Evolutionary conservation across 2,329 filamentous ascomycete genomes (phyloP).

Genomic region (Colletotrichum paranaense): DNA sequence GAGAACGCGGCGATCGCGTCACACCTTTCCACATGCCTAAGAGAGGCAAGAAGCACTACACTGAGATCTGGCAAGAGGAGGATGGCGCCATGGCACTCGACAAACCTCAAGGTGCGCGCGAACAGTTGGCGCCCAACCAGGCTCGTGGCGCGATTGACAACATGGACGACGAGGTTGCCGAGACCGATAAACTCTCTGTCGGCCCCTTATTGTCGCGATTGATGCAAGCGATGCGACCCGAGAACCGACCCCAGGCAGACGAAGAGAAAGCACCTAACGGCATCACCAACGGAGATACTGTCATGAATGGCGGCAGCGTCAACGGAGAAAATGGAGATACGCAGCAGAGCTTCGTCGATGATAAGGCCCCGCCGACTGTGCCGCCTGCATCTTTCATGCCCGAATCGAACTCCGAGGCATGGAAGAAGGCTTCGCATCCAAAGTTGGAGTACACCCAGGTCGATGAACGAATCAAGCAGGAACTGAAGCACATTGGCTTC

Average conservation of each 20-base stretch:
- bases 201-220: constrained; percentile 88
- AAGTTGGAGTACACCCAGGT: constrained; percentile 88
- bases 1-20: constrained; percentile 87
- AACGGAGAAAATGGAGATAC: constrained; percentile 58
- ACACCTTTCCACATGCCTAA: constrained; percentile 88
- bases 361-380: constrained; percentile 50
- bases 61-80: constrained; percentile 93
- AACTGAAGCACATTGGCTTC: constrained; percentile 91
- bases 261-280: constrained; percentile 70
- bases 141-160: constrained; percentile 87
- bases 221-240: constrained; percentile 83
- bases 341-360: constrained; percentile 44
- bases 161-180: constrained; percentile 86
- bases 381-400: constrained; percentile 84
- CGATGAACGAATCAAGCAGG: constrained; percentile 91
- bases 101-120: constrained; percentile 67
- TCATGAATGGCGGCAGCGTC: constrained; percentile 57
- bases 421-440: constrained; percentile 80
- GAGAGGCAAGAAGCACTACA: constrained; percentile 86
- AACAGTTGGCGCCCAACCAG: constrained; percentile 82
- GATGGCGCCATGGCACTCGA: constrained; percentile 85
- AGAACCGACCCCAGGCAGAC: constrained; percentile 66
- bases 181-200: constrained; percentile 89
- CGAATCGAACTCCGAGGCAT: constrained; percentile 79
- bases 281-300: constrained; percentile 64